Percentiles rank a stretch among this genome's conserved stretches.
Evolutionary conservation across 495 filamentous ascomycete species (phyloP).

Genomic region (Diplogelasinospora grovesii): DNA sequence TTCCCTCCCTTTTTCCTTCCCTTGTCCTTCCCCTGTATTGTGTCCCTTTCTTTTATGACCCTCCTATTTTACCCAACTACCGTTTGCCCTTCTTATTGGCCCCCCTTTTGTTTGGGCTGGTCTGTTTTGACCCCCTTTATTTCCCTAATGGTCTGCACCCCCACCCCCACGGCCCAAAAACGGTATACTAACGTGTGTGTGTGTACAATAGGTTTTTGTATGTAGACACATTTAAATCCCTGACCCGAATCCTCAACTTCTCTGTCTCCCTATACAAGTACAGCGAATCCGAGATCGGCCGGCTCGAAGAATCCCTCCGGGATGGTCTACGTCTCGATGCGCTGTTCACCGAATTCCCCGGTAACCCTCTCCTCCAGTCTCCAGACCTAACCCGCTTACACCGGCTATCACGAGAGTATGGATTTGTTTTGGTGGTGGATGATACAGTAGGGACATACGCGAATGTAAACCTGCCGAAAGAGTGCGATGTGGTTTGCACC

Average conservation of each 20-base stretch:
- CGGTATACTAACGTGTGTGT: too few relatives aligned
- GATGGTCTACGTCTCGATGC: not conserved
- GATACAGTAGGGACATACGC: constrained; percentile 20
- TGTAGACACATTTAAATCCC: constrained; percentile 22
- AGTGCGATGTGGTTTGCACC: constrained; percentile 18
- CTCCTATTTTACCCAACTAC: too few relatives aligned
- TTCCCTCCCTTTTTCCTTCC: too few relatives aligned
- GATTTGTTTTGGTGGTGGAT: constrained; percentile 18
- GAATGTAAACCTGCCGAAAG: constrained; percentile 6
- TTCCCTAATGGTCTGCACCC: too few relatives aligned
- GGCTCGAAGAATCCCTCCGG: not conserved
- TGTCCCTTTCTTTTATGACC: too few relatives aligned
- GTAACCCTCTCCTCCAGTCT: constrained; percentile 20
- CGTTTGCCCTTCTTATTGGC: too few relatives aligned
- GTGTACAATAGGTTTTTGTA: constrained; percentile 21
- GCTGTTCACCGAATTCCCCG: constrained; percentile 23
- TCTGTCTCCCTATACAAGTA: not conserved
- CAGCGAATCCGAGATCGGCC: constrained; percentile 1
- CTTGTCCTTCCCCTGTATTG: too few relatives aligned
- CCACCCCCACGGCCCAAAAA: too few relatives aligned
- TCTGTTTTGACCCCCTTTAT: too few relatives aligned
- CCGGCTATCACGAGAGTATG: not conserved
- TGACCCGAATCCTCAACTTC: constrained; percentile 6
- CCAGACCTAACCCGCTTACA: constrained; percentile 10
- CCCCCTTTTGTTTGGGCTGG: too few relatives aligned